These are phyloP conservation scores for Corynascus novoguineensis DNA, from an alignment of 495 filamentous ascomycete genomes.

Conservation along the genomic window DNA sequence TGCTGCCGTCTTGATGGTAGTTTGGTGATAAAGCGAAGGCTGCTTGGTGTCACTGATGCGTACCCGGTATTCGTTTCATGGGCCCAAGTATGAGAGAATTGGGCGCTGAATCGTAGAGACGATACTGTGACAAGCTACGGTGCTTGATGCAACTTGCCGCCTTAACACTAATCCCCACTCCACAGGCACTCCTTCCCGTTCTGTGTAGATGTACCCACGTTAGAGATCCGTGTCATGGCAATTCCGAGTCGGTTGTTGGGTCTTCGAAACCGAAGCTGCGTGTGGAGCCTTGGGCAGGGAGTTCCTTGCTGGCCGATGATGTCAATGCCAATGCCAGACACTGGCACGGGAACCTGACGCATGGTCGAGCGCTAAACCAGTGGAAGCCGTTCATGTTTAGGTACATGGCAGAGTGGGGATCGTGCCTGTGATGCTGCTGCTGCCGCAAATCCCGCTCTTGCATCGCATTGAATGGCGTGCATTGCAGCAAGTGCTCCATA, in stretches of 20 bases:
- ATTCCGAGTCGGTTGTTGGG: too few species aligned
- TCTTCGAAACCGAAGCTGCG: neutral
- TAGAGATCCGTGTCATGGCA: too few species aligned
- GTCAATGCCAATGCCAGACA: slow-evolving; percentile 10
- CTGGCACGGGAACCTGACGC: neutral
- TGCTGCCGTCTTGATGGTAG: neutral
- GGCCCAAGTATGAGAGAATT: too few species aligned
- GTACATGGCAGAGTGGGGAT: neutral
- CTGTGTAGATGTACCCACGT: too few species aligned
- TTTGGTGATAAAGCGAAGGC: neutral
- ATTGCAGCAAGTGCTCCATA: neutral
- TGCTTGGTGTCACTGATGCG: too few species aligned
- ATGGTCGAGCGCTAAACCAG: neutral
- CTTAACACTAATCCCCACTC: too few species aligned
- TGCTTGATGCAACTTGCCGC: too few species aligned
- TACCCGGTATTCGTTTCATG: too few species aligned
- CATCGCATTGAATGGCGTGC: slow-evolving; percentile 2
- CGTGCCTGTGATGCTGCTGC: neutral
- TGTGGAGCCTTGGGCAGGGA: neutral
- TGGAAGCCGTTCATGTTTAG: too few species aligned
- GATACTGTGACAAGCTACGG: too few species aligned
- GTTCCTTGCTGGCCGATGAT: slow-evolving; percentile 17
- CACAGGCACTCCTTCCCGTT: too few species aligned
- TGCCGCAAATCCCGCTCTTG: neutral
- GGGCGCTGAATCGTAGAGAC: too few species aligned